These are phyloP conservation scores for Phialophora tarda DNA, from an alignment of 2,329 filamentous ascomycete species.

Conservation along the genomic window DNA sequence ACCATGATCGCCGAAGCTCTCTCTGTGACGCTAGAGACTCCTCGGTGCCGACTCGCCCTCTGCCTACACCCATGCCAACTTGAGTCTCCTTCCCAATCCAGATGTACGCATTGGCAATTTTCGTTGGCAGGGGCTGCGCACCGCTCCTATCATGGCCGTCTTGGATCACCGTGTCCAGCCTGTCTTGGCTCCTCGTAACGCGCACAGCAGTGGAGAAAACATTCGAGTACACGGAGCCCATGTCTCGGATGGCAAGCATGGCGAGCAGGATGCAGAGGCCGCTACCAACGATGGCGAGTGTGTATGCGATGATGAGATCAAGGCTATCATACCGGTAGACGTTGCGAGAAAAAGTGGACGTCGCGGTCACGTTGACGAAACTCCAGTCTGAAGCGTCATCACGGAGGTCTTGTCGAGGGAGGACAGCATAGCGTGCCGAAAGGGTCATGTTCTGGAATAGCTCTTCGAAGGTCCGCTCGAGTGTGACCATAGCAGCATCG, in stretches of 20 bases:
- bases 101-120: constrained; percentile 7
- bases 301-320: constrained; percentile 9
- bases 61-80: background rate
- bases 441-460: constrained; percentile 17
- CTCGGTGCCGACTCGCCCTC: background rate
- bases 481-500: constrained; percentile 7
- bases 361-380: constrained; percentile 4
- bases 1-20: constrained; percentile 4
- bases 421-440: constrained; percentile 8
- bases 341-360: constrained; percentile 13
- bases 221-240: constrained; percentile 16
- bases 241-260: constrained; percentile 6
- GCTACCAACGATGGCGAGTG: background rate
- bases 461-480: constrained; percentile 5
- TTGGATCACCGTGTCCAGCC: constrained; percentile 2
- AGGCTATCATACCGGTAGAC: constrained; percentile 10
- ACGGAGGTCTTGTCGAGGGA: constrained; percentile 10
- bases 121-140: constrained; percentile 10
- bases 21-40: background rate
- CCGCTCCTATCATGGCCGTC: constrained; percentile 7
- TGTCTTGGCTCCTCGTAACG: background rate
- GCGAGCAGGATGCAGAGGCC: constrained; percentile 7
- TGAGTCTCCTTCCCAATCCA: constrained; percentile 1
- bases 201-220: constrained; percentile 12
- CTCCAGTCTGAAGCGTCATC: constrained; percentile 9